A percentile compares a stretch with the other conserved stretches of the same genome.
Conservation (phyloP, 1,284 basidiomycete genomes). For the Boletus chippewaensis region DNA sequence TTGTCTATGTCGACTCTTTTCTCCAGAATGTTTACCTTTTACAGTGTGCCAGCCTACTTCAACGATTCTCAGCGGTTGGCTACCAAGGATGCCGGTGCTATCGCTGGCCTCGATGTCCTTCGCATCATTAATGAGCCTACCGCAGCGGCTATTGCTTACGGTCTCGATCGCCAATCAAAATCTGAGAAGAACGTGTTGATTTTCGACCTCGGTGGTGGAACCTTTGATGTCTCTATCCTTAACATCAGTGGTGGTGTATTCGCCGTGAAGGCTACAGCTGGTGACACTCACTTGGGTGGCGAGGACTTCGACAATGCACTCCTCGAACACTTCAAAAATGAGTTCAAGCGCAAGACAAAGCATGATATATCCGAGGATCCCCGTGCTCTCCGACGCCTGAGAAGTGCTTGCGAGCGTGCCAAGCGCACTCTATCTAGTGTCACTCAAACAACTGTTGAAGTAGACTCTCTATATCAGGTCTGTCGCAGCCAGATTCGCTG, state of each 20-base stretch:
- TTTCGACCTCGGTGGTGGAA: slow-evolving; percentile 99
- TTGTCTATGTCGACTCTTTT: slow-evolving; percentile 9
- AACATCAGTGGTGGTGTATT: slow-evolving; percentile 97
- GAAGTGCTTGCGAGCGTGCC: slow-evolving; percentile 97
- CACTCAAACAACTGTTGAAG: slow-evolving; percentile 97
- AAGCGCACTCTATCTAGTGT: slow-evolving; percentile 98
- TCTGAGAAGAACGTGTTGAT: slow-evolving; percentile 98
- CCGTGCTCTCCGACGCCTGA: slow-evolving; percentile 91
- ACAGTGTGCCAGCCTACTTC: slow-evolving; percentile 91
- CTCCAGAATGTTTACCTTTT: not conserved
- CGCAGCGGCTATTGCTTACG: slow-evolving; percentile 90
- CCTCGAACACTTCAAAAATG: slow-evolving; percentile 95
- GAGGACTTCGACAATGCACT: slow-evolving; percentile 99
- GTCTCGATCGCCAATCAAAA: slow-evolving; percentile 85
- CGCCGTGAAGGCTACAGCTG: slow-evolving; percentile 95
- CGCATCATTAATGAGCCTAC: slow-evolving; percentile 98
- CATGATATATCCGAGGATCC: slow-evolving; percentile 94
- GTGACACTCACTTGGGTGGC: slow-evolving; percentile 97
- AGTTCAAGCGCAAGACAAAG: slow-evolving; percentile 98
- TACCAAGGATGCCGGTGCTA: slow-evolving; percentile 92
- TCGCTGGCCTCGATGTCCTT: slow-evolving; percentile 90
- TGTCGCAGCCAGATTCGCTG: slow-evolving; percentile 18
- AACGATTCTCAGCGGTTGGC: slow-evolving; percentile 95
- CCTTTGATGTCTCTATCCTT: slow-evolving; percentile 96
- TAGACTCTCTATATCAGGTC: slow-evolving; percentile 96